A percentile compares a stretch with the other conserved stretches of the same genome.
These are phyloP conservation scores for Glycine latifolia DNA, from an alignment of 306 rosid species.

Conservation along the genomic window DNA sequence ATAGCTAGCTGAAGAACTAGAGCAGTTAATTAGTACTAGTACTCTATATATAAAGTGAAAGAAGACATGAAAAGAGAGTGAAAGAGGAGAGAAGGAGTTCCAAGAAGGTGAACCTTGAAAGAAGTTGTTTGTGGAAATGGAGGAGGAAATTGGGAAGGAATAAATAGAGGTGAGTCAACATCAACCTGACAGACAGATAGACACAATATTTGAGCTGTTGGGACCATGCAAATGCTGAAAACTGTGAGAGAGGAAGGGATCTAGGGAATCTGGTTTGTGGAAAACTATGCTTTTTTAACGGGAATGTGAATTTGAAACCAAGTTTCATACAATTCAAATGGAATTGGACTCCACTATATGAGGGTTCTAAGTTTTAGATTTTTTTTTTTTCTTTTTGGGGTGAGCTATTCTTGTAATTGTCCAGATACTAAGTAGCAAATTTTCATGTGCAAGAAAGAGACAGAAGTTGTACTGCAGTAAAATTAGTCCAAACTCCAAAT, in stretches of 20 bases:
- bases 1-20: not conserved
- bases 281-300: conserved; percentile 37
- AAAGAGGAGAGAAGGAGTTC: conserved; percentile 28
- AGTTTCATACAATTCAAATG: conserved; percentile 17
- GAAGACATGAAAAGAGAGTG: conserved; percentile 18
- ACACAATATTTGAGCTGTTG: conserved; percentile 53
- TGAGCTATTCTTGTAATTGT: not conserved
- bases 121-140: conserved; percentile 58
- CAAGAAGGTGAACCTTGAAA: conserved; percentile 50
- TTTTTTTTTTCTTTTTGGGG: not conserved
- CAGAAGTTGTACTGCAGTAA: conserved; percentile 4
- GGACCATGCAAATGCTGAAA: conserved; percentile 57
- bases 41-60: conserved; percentile 1
- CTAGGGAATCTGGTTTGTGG: conserved; percentile 35
- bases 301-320: conserved; percentile 38
- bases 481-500: conserved; percentile 15
- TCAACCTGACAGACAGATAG: conserved; percentile 53
- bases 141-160: conserved; percentile 56
- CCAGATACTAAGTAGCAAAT: conserved; percentile 23
- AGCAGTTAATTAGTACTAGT: not conserved
- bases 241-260: conserved; percentile 38
- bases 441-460: conserved; percentile 12
- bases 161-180: conserved; percentile 74
- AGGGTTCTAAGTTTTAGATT: not conserved
- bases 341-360: conserved; percentile 8